Base-by-base conservation (phyloP, 176 grass and related monocot genomes). In the Tillandsia leiboldiana region DNA sequence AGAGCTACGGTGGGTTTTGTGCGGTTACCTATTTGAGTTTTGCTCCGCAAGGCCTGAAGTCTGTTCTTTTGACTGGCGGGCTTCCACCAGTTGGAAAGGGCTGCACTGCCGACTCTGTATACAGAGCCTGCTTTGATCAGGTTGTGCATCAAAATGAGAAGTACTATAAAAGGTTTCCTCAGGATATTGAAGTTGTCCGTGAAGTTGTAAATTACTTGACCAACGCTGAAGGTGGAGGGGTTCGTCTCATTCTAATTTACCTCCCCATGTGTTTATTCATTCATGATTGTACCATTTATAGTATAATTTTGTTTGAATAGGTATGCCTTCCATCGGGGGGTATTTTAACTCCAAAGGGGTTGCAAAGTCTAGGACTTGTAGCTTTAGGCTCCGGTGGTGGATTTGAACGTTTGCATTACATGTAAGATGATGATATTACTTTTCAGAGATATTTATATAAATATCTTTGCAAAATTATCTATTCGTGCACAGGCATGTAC, bases 1-100 rank as follows among this genome's bases (percentile, higher is more conserved):
- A 97, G 93, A 97, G 93, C 77, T 97, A 90, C 26, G 89, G 93
- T 70, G 93, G 86, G 71, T 97, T 97, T 82, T 97, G 93, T 72
- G 93, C 89, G 47, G 89, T 92, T 78, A 92, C 89, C 11, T 97
- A 97, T 85, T 82, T 97, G 77, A 97, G 93, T 85, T 92, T 90
- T 83, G 88, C 83, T 69, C 89, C 93, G 70, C 76, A 92, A 90
- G 93, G 89, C 76, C 77, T 97, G 79, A 92, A 92, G 71, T 74
- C 79, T 83, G 86, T 92, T 61, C 86, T 97, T 79, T 77, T 97
- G 63, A 97, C 89, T 23, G 93, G 93, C 68, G 89, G 94, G 28
- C 70, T 97, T 81, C 94, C 94, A 54, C 94, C 94, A 72, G 50
- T 97, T 48, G 82, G 86, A 66, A 73, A 80, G 14, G 69, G 77